These are phyloP conservation scores for Claviceps maximensis DNA, from an alignment of 2,329 filamentous ascomycete species.

Conservation along the genomic window DNA sequence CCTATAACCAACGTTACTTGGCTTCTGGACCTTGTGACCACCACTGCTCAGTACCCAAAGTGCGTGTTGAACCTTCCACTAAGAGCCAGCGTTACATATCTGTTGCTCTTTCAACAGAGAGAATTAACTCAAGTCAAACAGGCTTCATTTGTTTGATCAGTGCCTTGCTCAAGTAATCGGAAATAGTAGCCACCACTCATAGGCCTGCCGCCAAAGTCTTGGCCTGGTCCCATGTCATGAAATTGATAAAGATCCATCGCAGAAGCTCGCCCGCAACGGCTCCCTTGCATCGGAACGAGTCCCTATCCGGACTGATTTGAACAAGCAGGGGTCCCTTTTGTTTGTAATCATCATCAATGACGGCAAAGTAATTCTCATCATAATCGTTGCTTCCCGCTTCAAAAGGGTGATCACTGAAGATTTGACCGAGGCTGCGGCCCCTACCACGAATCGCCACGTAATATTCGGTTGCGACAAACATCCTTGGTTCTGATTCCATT, in stretches of 20 bases:
- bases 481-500: background rate
- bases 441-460: background rate
- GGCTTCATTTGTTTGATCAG: background rate
- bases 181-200: background rate
- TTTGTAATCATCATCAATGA: constrained; percentile 1
- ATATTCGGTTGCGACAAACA: background rate
- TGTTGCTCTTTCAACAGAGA: background rate
- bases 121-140: background rate
- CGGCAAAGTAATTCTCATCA: background rate
- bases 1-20: no score
- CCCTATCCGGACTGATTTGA: background rate
- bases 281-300: constrained; percentile 4
- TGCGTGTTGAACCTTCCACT: no score
- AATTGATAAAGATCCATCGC: constrained; percentile 4
- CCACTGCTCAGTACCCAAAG: no score
- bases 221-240: constrained; percentile 6
- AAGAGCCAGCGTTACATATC: no score
- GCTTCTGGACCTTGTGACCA: no score
- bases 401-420: background rate
- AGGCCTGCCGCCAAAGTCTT: background rate
- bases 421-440: background rate
- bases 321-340: background rate
- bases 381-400: background rate
- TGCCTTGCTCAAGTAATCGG: background rate
- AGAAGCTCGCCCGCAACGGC: constrained; percentile 4